Conservation (phyloP, 1,284 basidiomycete genomes). For the Thelephora terrestris region DNA sequence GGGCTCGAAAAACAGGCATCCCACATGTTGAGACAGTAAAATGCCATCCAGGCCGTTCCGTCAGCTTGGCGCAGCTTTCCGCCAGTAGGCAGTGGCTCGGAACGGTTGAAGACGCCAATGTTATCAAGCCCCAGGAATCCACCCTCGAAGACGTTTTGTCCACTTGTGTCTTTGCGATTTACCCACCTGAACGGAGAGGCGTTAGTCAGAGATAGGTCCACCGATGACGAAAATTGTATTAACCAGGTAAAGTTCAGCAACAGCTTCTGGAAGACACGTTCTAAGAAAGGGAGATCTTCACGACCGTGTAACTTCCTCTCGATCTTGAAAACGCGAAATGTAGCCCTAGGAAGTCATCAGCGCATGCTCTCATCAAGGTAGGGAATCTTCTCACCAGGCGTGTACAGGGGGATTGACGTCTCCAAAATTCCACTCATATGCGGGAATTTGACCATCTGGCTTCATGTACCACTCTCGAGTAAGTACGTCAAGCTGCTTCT, state of each 20-base stretch:
- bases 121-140: conserved; percentile 98
- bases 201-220: conserved; percentile 18
- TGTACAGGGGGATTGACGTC: conserved; percentile 98
- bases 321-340: conserved; percentile 96
- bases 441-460: conserved; percentile 95
- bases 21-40: conserved; percentile 93
- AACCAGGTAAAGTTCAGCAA: conserved; percentile 95
- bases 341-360: conserved; percentile 50
- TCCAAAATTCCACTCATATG: conserved; percentile 98
- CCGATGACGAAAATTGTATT: conserved; percentile 11
- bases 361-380: neutral
- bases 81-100: conserved; percentile 91
- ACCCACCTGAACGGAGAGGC: conserved; percentile 65
- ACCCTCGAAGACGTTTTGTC: conserved; percentile 96
- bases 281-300: conserved; percentile 88
- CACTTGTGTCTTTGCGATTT: conserved; percentile 92
- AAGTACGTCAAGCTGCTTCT: conserved; percentile 93
- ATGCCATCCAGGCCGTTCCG: conserved; percentile 99
- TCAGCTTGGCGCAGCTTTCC: conserved; percentile 91
- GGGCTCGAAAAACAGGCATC: conserved; percentile 12
- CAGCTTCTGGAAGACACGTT: conserved; percentile 97
- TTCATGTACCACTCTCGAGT: conserved; percentile 99
- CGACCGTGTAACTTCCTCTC: conserved; percentile 90
- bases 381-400: conserved; percentile 56
- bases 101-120: conserved; percentile 96